Conservation (phyloP, 2,329 filamentous ascomycete species). For the Peltaster fructicola region DNA sequence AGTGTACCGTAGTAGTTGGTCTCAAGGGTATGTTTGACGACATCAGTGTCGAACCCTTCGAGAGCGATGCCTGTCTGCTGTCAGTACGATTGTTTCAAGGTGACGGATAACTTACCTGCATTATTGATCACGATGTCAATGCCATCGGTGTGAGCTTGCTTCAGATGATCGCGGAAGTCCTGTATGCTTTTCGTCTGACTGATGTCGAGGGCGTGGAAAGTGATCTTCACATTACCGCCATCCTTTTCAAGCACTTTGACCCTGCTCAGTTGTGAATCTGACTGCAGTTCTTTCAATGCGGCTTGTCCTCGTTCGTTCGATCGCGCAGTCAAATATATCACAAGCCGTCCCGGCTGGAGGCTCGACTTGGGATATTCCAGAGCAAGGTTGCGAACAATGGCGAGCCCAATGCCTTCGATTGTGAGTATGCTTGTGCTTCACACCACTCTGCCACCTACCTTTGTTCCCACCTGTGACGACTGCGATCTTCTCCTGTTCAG, state of each 20-base stretch:
- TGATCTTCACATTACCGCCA: constrained; percentile 29
- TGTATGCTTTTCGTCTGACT: constrained; percentile 27
- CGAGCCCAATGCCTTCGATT: constrained; percentile 32
- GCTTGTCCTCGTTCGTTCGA: constrained; percentile 30
- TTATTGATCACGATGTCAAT: constrained; percentile 39
- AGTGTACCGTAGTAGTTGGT: constrained; percentile 38
- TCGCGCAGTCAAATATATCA: constrained; percentile 37
- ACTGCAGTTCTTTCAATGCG: constrained; percentile 26
- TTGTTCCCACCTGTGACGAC: constrained; percentile 39
- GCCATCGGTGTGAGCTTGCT: constrained; percentile 28
- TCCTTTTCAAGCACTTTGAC: constrained; percentile 28
- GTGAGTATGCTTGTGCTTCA: no score
- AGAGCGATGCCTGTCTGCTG: constrained; percentile 10
- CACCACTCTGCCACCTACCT: no score
- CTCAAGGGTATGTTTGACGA: constrained; percentile 32
- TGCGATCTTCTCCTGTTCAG: constrained; percentile 23
- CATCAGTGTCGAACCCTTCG: constrained; percentile 23
- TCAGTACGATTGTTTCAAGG: neutral
- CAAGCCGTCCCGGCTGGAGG: constrained; percentile 28
- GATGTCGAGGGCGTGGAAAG: constrained; percentile 32
- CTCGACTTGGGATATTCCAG: constrained; percentile 34
- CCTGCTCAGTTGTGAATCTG: constrained; percentile 27
- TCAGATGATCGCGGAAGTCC: constrained; percentile 24
- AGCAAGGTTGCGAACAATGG: constrained; percentile 36
- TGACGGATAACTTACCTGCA: constrained; percentile 22